Evolutionary conservation across 1,284 basidiomycete genomes (phyloP).

Genomic region (Melampsora americana): DNA sequence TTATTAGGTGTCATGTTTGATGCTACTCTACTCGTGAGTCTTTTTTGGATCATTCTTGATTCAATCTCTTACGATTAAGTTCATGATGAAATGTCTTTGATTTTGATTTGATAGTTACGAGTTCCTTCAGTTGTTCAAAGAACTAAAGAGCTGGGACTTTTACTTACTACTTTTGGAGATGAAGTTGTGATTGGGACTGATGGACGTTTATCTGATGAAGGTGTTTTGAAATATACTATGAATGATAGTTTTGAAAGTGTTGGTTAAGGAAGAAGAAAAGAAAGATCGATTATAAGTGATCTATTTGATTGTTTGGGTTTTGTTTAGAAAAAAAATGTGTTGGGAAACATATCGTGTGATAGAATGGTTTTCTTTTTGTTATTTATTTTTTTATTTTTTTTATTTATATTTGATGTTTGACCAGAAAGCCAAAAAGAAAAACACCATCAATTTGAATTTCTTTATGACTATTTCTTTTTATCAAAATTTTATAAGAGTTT

Average conservation of each 20-base stretch:
- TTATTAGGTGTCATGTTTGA: conserved; percentile 87
- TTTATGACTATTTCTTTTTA: too few relatives aligned
- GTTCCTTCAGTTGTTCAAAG: conserved; percentile 81
- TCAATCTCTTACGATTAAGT: neutral
- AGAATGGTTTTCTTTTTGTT: too few relatives aligned
- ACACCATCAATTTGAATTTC: too few relatives aligned
- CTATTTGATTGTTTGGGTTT: too few relatives aligned
- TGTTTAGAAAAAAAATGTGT: too few relatives aligned
- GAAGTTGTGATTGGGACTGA: conserved; percentile 27
- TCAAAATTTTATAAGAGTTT: too few relatives aligned
- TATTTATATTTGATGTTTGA: too few relatives aligned
- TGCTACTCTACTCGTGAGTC: conserved; percentile 55
- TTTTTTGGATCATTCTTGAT: conserved; percentile 3
- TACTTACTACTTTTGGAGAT: conserved; percentile 72
- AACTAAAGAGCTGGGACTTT: conserved; percentile 79
- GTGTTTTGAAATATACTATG: conserved; percentile 28
- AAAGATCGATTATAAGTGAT: too few relatives aligned
- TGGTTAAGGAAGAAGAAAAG: too few relatives aligned
- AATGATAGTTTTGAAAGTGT: neutral
- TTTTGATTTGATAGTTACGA: conserved; percentile 54
- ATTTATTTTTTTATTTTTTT: too few relatives aligned
- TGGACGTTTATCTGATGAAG: conserved; percentile 19
- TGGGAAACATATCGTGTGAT: too few relatives aligned
- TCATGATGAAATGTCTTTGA: neutral
- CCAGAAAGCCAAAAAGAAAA: too few relatives aligned